Conservation (phyloP, 2,329 filamentous ascomycete species). For the Ambrosiella xylebori region DNA sequence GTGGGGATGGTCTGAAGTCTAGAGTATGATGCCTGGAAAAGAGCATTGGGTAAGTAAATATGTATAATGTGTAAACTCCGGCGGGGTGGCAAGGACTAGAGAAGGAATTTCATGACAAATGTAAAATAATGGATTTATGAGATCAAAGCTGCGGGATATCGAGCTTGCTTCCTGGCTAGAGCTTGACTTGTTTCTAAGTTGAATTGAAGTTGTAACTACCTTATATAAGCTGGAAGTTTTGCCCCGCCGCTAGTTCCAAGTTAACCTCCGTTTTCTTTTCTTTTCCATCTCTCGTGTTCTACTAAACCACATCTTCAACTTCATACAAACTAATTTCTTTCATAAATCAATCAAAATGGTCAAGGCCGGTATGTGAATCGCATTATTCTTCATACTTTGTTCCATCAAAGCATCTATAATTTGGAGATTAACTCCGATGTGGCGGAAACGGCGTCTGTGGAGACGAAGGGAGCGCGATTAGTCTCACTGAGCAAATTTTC, state of each 20-base stretch:
- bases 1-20: too few species aligned
- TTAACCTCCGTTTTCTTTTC: constrained; percentile 4
- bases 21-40: too few species aligned
- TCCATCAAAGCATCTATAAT: too few species aligned
- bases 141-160: too few species aligned
- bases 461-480: neutral
- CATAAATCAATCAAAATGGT: constrained; percentile 14
- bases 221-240: constrained; percentile 3
- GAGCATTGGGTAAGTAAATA: too few species aligned
- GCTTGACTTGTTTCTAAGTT: too few species aligned
- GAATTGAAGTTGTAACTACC: neutral
- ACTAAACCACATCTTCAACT: neutral
- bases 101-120: too few species aligned
- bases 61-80: too few species aligned
- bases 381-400: neutral
- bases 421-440: neutral
- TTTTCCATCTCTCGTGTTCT: constrained; percentile 8
- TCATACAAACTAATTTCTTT: constrained; percentile 8
- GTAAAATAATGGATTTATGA: too few species aligned
- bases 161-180: too few species aligned
- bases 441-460: neutral
- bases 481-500: neutral
- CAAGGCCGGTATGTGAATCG: constrained; percentile 14
- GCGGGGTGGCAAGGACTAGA: too few species aligned
- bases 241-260: neutral